Conservation (phyloP, 257 asterid species). For the Henckelia pumila region DNA sequence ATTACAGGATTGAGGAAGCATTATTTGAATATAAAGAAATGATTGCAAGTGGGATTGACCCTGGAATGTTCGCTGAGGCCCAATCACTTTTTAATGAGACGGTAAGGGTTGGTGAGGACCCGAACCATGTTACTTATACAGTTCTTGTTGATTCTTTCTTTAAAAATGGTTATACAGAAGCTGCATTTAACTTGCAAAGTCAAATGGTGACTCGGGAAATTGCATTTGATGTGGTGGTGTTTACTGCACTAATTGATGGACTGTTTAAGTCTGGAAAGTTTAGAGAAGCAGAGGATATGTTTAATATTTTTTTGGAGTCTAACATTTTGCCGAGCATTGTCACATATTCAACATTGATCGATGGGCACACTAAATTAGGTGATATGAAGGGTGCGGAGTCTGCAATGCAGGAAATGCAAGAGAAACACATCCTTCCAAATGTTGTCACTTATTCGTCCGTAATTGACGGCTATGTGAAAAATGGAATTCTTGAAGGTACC, state of each 20-base stretch:
- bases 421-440: conserved; percentile 51
- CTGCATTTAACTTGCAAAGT: conserved; percentile 64
- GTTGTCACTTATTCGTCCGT: conserved; percentile 66
- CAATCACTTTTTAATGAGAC: conserved; percentile 51
- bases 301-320: conserved; percentile 42
- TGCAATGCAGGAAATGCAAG: conserved; percentile 63
- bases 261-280: conserved; percentile 64
- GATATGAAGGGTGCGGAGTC: conserved; percentile 56
- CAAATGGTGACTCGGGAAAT: conserved; percentile 88
- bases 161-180: conserved; percentile 43
- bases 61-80: conserved; percentile 67
- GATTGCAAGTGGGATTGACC: conserved; percentile 53
- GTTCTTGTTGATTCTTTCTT: conserved; percentile 55
- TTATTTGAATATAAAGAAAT: conserved; percentile 52
- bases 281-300: conserved; percentile 63
- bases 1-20: conserved; percentile 48
- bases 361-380: conserved; percentile 66
- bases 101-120: conserved; percentile 53
- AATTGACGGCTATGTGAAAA: conserved; percentile 60
- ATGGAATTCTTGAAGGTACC: conserved; percentile 72
- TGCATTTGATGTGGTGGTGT: conserved; percentile 61
- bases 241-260: conserved; percentile 72
- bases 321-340: conserved; percentile 50
- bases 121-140: conserved; percentile 75
- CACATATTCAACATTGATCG: conserved; percentile 67